phyloP scores from a whole-genome alignment of 2,329 filamentous ascomycete genomes.

The Phaeophleospora eucalypticola region DNA sequence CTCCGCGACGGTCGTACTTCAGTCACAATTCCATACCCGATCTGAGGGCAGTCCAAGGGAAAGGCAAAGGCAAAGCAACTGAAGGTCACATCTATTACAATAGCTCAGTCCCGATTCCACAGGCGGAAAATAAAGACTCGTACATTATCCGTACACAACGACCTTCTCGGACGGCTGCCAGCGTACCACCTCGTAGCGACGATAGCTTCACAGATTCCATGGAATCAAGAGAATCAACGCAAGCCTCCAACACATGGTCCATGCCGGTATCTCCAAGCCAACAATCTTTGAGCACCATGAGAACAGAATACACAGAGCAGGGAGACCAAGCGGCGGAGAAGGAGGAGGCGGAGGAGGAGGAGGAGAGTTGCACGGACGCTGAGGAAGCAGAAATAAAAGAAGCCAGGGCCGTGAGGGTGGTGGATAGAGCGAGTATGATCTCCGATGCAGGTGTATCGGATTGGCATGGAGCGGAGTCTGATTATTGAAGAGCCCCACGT shows the following conservation, averaged over 20 bases:
- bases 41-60: constrained; percentile 1
- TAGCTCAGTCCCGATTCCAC: background rate
- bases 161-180: background rate
- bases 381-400: background rate
- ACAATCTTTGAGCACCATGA: background rate
- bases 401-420: background rate
- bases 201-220: background rate
- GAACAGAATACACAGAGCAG: background rate
- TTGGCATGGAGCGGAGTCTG: background rate
- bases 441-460: background rate
- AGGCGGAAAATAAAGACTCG: background rate
- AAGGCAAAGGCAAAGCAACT: background rate
- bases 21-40: constrained; percentile 4
- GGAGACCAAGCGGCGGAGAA: background rate
- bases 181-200: background rate
- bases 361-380: background rate
- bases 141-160: background rate
- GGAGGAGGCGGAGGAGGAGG: background rate
- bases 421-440: background rate
- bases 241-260: background rate
- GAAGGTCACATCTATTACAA: background rate
- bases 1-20: constrained; percentile 1
- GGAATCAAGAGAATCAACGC: background rate
- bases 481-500: background rate
- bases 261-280: background rate